A percentile compares a stretch with the other conserved stretches of the same genome.
Conservation (phyloP, 75 land plant species). For the Picea sitchensis region DNA sequence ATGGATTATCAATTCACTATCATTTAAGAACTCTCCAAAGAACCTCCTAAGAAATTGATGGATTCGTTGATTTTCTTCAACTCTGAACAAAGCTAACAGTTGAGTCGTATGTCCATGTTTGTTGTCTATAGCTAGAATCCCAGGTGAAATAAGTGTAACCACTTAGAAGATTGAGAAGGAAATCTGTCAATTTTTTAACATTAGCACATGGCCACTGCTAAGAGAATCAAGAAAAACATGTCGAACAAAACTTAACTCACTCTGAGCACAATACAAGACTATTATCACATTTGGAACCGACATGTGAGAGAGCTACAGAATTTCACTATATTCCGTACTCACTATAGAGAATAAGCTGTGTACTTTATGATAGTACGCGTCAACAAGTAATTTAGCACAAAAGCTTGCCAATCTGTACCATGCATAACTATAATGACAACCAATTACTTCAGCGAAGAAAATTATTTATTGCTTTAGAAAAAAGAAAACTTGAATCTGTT, state of each 20-base stretch:
- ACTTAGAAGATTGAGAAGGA: too few species aligned
- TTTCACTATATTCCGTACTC: neutral
- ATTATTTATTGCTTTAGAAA: neutral
- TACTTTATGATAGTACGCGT: too few species aligned
- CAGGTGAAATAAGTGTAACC: too few species aligned
- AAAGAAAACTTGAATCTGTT: neutral
- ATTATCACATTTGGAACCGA: neutral
- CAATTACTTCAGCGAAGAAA: neutral
- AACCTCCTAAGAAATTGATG: too few species aligned
- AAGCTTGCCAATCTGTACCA: neutral
- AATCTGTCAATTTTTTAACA: too few species aligned
- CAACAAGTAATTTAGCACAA: neutral
- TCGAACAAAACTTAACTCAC: neutral
- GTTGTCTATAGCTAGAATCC: too few species aligned
- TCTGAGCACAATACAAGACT: neutral
- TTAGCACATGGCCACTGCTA: too few species aligned
- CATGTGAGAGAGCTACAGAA: neutral
- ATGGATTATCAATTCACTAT: too few species aligned
- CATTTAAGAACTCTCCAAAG: too few species aligned
- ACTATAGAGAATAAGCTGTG: neutral
- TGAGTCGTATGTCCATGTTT: too few species aligned
- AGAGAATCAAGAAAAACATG: neutral
- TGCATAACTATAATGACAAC: neutral
- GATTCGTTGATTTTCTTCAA: too few species aligned
- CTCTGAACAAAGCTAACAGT: too few species aligned